phyloP scores from a whole-genome alignment of 495 filamentous ascomycete genomes.

The Aspergillus ostianus region DNA sequence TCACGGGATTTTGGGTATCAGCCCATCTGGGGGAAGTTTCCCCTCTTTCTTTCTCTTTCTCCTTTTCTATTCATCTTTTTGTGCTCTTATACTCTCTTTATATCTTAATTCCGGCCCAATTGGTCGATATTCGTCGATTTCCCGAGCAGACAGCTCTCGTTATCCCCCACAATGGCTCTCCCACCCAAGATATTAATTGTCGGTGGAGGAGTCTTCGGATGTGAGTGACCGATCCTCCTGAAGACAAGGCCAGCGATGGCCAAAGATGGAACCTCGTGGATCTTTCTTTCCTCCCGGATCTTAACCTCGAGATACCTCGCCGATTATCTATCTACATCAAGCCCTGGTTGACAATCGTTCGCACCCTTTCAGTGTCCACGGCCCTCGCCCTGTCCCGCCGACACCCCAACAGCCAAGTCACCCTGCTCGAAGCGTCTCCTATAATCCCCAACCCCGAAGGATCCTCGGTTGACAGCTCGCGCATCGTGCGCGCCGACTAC shows the following conservation, averaged over 20 bases:
- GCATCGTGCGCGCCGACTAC: conserved; percentile 83
- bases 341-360: conserved; percentile 11
- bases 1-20: not conserved
- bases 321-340: not conserved
- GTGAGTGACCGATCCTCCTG: conserved; percentile 33
- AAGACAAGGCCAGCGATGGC: not conserved
- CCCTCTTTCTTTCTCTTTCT: not conserved
- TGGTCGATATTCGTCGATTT: not conserved
- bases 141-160: not conserved
- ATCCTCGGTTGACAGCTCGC: conserved; percentile 71
- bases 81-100: not conserved
- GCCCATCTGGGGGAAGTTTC: not conserved
- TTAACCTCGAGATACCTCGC: not conserved
- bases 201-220: conserved; percentile 76
- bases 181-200: conserved; percentile 65
- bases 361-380: conserved; percentile 50
- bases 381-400: conserved; percentile 60
- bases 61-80: not conserved
- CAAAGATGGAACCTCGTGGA: conserved; percentile 1
- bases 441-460: conserved; percentile 70
- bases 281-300: not conserved
- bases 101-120: not conserved
- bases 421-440: conserved; percentile 63
- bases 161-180: conserved; percentile 31
- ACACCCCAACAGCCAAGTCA: conserved; percentile 58